Conservation (phyloP, 2,329 filamentous ascomycete genomes). For the Aspergillus thermomutatus region DNA sequence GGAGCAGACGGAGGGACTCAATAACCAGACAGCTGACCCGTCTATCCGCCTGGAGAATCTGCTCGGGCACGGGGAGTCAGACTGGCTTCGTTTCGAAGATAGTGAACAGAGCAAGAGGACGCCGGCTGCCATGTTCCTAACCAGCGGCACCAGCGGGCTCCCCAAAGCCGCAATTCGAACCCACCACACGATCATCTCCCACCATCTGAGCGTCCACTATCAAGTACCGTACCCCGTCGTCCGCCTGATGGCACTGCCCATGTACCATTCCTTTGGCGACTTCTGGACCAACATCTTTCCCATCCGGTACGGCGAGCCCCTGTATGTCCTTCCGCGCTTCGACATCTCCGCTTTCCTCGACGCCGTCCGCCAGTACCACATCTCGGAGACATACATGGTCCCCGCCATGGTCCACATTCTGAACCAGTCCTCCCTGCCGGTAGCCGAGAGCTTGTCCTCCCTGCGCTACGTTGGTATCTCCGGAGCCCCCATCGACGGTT, state of each 20-base stretch:
- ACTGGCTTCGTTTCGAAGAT: conserved; percentile 42
- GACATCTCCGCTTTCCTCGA: conserved; percentile 31
- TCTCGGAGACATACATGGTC: conserved; percentile 43
- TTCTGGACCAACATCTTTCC: conserved; percentile 40
- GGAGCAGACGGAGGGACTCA: neutral
- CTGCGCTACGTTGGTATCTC: conserved; percentile 41
- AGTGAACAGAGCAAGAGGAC: conserved; percentile 40
- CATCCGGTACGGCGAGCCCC: conserved; percentile 36
- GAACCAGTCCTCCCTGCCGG: conserved; percentile 13
- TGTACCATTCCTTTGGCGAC: conserved; percentile 48
- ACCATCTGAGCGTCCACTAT: conserved; percentile 38
- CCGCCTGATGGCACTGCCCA: conserved; percentile 43
- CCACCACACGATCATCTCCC: conserved; percentile 52
- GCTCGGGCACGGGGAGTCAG: conserved; percentile 34
- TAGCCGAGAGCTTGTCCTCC: conserved; percentile 25
- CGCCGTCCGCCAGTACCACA: conserved; percentile 28
- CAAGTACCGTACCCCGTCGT: conserved; percentile 31
- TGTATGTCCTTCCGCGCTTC: conserved; percentile 44
- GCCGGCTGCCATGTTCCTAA: conserved; percentile 46
- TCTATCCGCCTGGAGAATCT: conserved; percentile 19
- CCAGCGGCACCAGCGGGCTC: conserved; percentile 54
- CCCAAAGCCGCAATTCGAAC: conserved; percentile 56
- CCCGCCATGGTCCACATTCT: conserved; percentile 37
- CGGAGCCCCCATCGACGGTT: conserved; percentile 42
- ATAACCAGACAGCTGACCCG: neutral